phyloP scores from a whole-genome alignment of 192 early-diverging fungal species.

The Irineochytrium annulatum region DNA sequence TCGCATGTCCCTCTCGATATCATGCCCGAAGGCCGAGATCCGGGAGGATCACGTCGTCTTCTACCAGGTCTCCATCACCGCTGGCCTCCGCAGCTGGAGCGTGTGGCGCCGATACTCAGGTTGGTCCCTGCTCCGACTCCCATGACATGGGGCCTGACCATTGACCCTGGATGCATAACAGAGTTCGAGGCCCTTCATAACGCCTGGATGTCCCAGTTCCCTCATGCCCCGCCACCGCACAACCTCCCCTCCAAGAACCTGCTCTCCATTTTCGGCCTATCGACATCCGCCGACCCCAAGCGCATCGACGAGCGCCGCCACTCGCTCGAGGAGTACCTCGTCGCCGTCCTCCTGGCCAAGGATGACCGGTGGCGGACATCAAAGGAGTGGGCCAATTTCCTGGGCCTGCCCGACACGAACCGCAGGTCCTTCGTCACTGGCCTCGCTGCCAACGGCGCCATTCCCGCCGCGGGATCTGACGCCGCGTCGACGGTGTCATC shows the following conservation, averaged over 20 bases:
- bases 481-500: neutral
- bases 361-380: slow-evolving; percentile 77
- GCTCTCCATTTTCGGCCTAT: slow-evolving; percentile 48
- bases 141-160: neutral
- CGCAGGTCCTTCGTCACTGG: slow-evolving; percentile 14
- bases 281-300: slow-evolving; percentile 53
- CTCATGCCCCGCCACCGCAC: slow-evolving; percentile 56
- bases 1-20: too few species aligned
- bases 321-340: slow-evolving; percentile 75
- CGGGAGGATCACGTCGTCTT: slow-evolving; percentile 56
- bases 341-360: slow-evolving; percentile 61
- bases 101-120: slow-evolving; percentile 62
- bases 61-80: slow-evolving; percentile 73
- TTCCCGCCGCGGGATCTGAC: neutral
- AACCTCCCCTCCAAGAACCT: slow-evolving; percentile 67
- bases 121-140: neutral
- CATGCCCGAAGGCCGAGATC: slow-evolving; percentile 47
- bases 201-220: slow-evolving; percentile 62
- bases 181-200: slow-evolving; percentile 74
- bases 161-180: slow-evolving; percentile 53
- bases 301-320: slow-evolving; percentile 69
- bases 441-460: neutral
- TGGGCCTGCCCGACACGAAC: slow-evolving; percentile 56
- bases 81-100: slow-evolving; percentile 76
- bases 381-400: slow-evolving; percentile 68